phyloP scores from a whole-genome alignment of 2,329 filamentous ascomycete species.

The Aschersonia sp. region DNA sequence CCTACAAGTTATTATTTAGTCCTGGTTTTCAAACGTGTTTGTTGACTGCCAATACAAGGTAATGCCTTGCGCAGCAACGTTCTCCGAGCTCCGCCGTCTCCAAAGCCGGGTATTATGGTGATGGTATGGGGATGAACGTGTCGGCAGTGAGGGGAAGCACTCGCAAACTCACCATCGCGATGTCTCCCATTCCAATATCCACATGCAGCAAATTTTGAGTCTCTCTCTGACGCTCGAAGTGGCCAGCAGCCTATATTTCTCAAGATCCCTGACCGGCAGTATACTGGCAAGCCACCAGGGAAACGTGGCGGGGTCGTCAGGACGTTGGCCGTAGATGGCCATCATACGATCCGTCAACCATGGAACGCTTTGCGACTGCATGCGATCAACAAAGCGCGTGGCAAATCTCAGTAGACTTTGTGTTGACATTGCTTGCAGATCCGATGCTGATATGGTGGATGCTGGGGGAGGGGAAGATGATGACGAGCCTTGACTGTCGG shows the following conservation, averaged over 20 bases:
- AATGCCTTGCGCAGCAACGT: no score
- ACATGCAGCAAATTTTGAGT: slow-evolving; percentile 67
- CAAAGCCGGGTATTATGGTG: no score
- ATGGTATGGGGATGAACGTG: no score
- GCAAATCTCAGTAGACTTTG: slow-evolving; percentile 52
- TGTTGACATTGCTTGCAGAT: slow-evolving; percentile 45
- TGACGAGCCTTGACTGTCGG: not conserved
- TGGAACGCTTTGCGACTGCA: slow-evolving; percentile 51
- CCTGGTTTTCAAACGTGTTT: not conserved
- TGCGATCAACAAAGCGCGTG: slow-evolving; percentile 52
- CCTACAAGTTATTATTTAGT: slow-evolving; percentile 6
- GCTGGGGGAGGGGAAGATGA: not conserved
- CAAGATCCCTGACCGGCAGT: slow-evolving; percentile 59
- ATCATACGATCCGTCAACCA: slow-evolving; percentile 66
- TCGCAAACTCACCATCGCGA: slow-evolving; percentile 49
- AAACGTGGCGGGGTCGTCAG: slow-evolving; percentile 61
- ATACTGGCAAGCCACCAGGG: slow-evolving; percentile 87
- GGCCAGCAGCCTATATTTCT: slow-evolving; percentile 64
- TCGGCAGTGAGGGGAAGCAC: no score
- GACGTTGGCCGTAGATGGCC: slow-evolving; percentile 62
- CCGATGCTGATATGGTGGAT: not conserved
- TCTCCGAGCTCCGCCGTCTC: no score
- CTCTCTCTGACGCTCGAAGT: slow-evolving; percentile 66
- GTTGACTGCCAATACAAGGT: no score
- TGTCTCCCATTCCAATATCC: slow-evolving; percentile 61